Percentiles rank a stretch among this genome's conserved stretches.
Evolutionary conservation across 768 basidiomycete genomes (phyloP).

Genomic region (Termitomyces sp.): DNA sequence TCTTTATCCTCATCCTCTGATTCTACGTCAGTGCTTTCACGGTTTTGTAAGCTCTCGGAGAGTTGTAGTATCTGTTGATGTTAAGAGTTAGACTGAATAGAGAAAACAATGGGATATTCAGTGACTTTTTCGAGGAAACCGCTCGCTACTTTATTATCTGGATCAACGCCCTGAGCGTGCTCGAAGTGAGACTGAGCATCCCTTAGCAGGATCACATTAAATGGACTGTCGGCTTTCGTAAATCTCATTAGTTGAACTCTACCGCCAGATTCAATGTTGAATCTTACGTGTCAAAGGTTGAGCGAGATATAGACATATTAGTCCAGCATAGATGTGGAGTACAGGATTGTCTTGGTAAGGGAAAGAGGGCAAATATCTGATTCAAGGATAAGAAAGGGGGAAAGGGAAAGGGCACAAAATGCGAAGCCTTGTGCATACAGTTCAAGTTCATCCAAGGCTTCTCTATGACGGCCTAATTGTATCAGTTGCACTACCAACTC

Average conservation of each 20-base stretch:
- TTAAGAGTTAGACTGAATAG: not conserved
- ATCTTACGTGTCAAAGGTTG: slow-evolving; percentile 30
- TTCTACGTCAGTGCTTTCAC: slow-evolving; percentile 20
- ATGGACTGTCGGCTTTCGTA: slow-evolving; percentile 12
- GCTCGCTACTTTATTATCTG: slow-evolving; percentile 49
- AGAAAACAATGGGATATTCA: not conserved
- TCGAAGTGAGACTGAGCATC: slow-evolving; percentile 65
- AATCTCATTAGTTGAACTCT: not conserved
- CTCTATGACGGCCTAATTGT: slow-evolving; percentile 48
- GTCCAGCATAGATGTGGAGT: slow-evolving; percentile 80
- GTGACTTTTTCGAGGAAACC: slow-evolving; percentile 53
- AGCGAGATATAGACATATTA: slow-evolving; percentile 64
- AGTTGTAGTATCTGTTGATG: slow-evolving; percentile 12
- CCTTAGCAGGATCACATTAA: slow-evolving; percentile 37
- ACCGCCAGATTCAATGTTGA: not conserved
- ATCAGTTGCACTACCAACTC: slow-evolving; percentile 74
- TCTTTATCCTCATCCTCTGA: slow-evolving; percentile 34
- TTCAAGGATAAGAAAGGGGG: not conserved
- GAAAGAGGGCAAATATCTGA: slow-evolving; percentile 81
- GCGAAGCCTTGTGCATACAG: slow-evolving; percentile 46
- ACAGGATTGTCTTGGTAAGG: slow-evolving; percentile 82
- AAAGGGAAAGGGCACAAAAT: not conserved
- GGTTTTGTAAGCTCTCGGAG: slow-evolving; percentile 3
- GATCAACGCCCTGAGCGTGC: slow-evolving; percentile 58
- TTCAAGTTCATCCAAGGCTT: slow-evolving; percentile 84